A percentile compares a stretch with the other conserved stretches of the same genome.
phyloP scores from a whole-genome alignment of 2,329 filamentous ascomycete species.

The Lachnellula cervina region DNA sequence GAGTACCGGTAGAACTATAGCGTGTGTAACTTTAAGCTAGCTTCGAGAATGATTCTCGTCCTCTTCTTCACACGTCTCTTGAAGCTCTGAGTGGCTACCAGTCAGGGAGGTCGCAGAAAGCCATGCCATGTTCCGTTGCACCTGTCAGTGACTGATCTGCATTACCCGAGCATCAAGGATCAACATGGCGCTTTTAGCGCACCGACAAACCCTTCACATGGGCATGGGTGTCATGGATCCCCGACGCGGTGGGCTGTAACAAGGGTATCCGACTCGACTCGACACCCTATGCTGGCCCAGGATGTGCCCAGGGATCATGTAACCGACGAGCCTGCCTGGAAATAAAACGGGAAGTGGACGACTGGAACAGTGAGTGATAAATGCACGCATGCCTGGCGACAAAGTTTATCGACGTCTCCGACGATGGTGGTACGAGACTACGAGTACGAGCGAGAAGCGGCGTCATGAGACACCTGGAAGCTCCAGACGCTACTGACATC shows the following conservation, averaged over 20 bases:
- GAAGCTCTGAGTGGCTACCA: slow-evolving; percentile 15
- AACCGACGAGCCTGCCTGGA: slow-evolving; percentile 17
- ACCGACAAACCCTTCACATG: slow-evolving; percentile 15
- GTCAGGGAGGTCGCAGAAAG: slow-evolving; percentile 1
- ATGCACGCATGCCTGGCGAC: slow-evolving; percentile 4
- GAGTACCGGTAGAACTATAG: background rate
- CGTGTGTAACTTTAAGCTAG: background rate
- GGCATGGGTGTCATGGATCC: slow-evolving; percentile 18
- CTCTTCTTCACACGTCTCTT: background rate
- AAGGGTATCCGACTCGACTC: slow-evolving; percentile 24
- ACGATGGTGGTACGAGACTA: slow-evolving; percentile 1
- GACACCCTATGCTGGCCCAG: slow-evolving; percentile 19
- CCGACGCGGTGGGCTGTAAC: slow-evolving; percentile 14
- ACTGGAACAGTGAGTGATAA: background rate
- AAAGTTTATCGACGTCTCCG: background rate
- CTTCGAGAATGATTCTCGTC: background rate
- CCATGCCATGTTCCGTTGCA: slow-evolving; percentile 13
- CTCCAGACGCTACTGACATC: background rate
- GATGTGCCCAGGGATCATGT: slow-evolving; percentile 27
- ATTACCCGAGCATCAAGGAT: slow-evolving; percentile 29
- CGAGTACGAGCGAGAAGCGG: slow-evolving; percentile 5
- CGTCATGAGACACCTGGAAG: slow-evolving; percentile 2
- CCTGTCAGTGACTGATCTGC: slow-evolving; percentile 29
- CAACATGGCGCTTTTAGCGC: slow-evolving; percentile 30
- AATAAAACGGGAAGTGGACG: background rate